phyloP scores from a whole-genome alignment of 1,284 basidiomycete genomes.

The Phellopilus nigrolimitatus region DNA sequence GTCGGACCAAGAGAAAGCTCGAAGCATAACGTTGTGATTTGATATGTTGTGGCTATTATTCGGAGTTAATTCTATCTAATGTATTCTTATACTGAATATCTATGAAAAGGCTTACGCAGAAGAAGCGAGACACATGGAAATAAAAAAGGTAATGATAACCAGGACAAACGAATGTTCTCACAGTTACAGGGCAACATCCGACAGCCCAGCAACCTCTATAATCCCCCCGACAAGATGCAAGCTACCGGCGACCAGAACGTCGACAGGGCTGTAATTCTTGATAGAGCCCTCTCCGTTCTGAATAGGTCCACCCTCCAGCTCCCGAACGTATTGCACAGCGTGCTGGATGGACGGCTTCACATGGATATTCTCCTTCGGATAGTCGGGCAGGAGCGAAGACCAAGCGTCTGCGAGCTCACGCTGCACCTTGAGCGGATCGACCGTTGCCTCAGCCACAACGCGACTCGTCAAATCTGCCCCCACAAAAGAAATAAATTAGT shows the following conservation, averaged over 20 bases:
- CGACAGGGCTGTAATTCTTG: constrained; percentile 32
- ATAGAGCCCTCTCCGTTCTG: constrained; percentile 1
- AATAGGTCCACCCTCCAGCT: constrained; percentile 27
- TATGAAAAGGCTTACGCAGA: not conserved
- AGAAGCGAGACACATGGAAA: not conserved
- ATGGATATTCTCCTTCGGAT: constrained; percentile 58
- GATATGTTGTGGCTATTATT: constrained; percentile 5
- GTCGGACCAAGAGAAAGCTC: constrained; percentile 25
- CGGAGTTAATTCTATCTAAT: not conserved
- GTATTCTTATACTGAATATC: not conserved
- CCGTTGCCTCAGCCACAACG: constrained; percentile 59
- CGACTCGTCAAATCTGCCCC: constrained; percentile 67
- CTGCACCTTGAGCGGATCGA: constrained; percentile 70
- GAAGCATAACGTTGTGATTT: constrained; percentile 20
- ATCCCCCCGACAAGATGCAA: constrained; percentile 93
- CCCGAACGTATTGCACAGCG: constrained; percentile 62
- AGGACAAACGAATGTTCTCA: not conserved
- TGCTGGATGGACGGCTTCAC: constrained; percentile 89
- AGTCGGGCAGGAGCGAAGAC: constrained; percentile 58
- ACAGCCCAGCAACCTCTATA: constrained; percentile 83
- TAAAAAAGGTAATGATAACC: constrained; percentile 4
- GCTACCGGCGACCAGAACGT: constrained; percentile 88
- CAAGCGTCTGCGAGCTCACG: constrained; percentile 74
- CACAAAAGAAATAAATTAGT: constrained; percentile 2
- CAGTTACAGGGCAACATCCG: constrained; percentile 48